A percentile compares a stretch with the other conserved stretches of the same genome.
These are phyloP conservation scores for Epichloe amarillans DNA, from an alignment of 2,329 filamentous ascomycete genomes.

Conservation along the genomic window DNA sequence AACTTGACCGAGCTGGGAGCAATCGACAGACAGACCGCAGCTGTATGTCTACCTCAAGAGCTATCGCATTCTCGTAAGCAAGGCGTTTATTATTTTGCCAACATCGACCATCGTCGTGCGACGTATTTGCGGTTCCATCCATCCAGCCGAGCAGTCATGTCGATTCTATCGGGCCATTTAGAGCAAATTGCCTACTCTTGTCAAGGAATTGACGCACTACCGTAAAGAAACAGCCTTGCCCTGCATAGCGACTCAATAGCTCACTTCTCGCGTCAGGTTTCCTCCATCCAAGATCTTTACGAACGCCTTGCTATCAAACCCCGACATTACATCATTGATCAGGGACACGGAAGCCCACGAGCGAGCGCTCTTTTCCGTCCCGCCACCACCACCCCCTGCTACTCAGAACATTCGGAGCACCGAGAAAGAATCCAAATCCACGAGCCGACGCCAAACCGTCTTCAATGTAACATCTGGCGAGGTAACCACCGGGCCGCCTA, in stretches of 20 bases:
- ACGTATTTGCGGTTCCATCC: neutral
- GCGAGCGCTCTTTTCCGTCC: conserved; percentile 85
- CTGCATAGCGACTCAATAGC: neutral
- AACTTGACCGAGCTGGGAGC: too few species aligned
- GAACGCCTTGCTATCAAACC: conserved; percentile 73
- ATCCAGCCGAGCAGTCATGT: conserved; percentile 35
- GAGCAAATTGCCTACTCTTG: conserved; percentile 69
- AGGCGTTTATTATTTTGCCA: neutral
- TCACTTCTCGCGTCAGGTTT: conserved; percentile 43
- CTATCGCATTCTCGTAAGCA: neutral
- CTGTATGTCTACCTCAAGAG: neutral
- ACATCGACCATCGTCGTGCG: neutral
- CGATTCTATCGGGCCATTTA: conserved; percentile 55
- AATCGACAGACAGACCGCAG: too few species aligned
- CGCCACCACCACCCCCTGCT: conserved; percentile 51
- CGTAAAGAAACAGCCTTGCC: conserved; percentile 30
- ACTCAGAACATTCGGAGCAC: conserved; percentile 21
- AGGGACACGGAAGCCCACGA: conserved; percentile 93
- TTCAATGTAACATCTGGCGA: conserved; percentile 53
- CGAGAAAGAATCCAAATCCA: conserved; percentile 25
- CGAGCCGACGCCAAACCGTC: conserved; percentile 45
- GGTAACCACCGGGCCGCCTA: conserved; percentile 42
- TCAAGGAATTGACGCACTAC: conserved; percentile 59
- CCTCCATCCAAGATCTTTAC: conserved; percentile 89
- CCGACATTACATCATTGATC: conserved; percentile 89